phyloP scores from a whole-genome alignment of 768 basidiomycete genomes.

The Boletus pseudopeckii region DNA sequence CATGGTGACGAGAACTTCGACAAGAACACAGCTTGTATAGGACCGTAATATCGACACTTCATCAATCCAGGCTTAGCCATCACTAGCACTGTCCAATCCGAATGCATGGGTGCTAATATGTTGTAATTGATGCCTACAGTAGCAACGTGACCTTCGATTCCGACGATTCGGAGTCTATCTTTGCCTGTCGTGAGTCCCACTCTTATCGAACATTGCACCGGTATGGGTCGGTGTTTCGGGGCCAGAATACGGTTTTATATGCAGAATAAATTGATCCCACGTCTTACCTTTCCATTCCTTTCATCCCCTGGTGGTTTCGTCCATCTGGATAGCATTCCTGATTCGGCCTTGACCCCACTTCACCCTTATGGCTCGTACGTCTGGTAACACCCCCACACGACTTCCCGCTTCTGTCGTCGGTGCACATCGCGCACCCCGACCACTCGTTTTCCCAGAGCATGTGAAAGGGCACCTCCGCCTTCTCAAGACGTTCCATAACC shows the following conservation, averaged over 20 bases:
- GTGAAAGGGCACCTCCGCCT: conserved; percentile 35
- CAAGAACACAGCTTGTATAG: conserved; percentile 7
- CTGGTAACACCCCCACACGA: neutral
- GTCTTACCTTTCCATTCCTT: neutral
- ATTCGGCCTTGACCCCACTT: neutral
- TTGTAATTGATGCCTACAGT: neutral
- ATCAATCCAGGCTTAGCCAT: conserved; percentile 2
- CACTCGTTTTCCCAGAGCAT: conserved; percentile 33
- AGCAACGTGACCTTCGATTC: neutral
- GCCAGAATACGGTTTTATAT: conserved; percentile 6
- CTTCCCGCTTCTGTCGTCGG: conserved; percentile 20
- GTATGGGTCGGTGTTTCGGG: conserved; percentile 1
- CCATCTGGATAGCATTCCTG: neutral
- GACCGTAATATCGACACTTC: neutral
- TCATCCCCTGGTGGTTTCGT: neutral
- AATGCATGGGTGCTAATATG: neutral
- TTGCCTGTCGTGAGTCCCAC: neutral
- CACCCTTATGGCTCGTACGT: neutral
- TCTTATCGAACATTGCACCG: conserved; percentile 7
- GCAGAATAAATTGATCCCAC: conserved; percentile 5
- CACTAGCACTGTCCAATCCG: neutral
- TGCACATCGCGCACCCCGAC: conserved; percentile 10
- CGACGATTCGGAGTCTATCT: neutral
- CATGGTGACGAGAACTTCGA: neutral
- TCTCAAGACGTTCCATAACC: conserved; percentile 31